Conservation (phyloP, 2,329 filamentous ascomycete species). For the Fusarium penzigii region DNA sequence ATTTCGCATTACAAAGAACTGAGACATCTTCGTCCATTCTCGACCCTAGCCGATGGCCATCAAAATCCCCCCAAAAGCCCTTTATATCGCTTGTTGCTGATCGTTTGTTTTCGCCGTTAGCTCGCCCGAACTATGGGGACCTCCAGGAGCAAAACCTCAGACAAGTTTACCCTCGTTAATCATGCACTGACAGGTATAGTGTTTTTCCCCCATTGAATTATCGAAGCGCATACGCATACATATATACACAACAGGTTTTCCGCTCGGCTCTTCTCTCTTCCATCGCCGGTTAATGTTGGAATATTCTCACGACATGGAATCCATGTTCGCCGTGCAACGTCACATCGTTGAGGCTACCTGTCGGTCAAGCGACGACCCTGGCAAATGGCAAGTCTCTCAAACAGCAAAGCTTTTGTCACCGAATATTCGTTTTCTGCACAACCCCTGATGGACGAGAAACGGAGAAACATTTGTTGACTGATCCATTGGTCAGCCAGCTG, state of each 20-base stretch:
- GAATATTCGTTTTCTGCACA: neutral
- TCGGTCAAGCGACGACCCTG: neutral
- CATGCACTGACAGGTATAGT: neutral
- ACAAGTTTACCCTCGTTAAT: no score
- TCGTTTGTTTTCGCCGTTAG: neutral
- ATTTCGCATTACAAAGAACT: neutral
- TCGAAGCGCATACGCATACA: neutral
- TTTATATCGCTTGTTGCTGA: neutral
- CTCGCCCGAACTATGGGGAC: neutral
- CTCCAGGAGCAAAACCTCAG: neutral
- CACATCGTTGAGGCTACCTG: neutral
- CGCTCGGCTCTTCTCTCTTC: neutral
- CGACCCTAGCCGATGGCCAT: slow-evolving; percentile 9
- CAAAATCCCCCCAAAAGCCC: neutral
- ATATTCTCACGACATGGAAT: neutral
- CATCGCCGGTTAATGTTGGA: neutral
- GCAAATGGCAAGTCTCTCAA: neutral
- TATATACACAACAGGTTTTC: neutral
- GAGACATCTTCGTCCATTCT: slow-evolving; percentile 18
- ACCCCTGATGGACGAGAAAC: neutral
- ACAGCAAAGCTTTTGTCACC: neutral
- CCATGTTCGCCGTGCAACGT: neutral
- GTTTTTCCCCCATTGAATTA: neutral
- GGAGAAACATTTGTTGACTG: neutral
- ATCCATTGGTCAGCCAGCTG: neutral